These are phyloP conservation scores for Diaporthe vexans DNA, from an alignment of 2,329 filamentous ascomycete species.

Conservation along the genomic window DNA sequence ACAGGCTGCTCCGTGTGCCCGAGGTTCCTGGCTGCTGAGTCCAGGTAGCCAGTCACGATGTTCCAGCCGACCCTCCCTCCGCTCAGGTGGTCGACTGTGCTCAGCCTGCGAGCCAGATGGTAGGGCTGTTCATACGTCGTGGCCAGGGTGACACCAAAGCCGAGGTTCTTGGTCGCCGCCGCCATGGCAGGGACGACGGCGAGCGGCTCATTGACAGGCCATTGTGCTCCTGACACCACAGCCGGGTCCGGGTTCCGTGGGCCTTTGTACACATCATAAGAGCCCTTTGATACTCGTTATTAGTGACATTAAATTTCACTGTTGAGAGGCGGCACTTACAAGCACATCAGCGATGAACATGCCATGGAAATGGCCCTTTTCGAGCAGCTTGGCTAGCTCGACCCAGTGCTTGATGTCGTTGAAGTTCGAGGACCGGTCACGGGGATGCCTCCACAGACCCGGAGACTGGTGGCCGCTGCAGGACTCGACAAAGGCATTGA, in stretches of 20 bases:
- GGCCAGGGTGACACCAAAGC: slow-evolving; percentile 78
- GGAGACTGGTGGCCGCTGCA: slow-evolving; percentile 40
- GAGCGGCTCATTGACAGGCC: slow-evolving; percentile 79
- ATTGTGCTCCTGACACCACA: slow-evolving; percentile 75
- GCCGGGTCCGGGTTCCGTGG: slow-evolving; percentile 70
- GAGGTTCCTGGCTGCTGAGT: slow-evolving; percentile 77
- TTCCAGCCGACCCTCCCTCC: slow-evolving; percentile 74
- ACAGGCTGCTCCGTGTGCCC: slow-evolving; percentile 57
- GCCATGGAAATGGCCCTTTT: slow-evolving; percentile 54
- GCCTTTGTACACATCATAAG: slow-evolving; percentile 78
- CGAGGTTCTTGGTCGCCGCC: slow-evolving; percentile 75
- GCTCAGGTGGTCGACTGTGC: slow-evolving; percentile 77
- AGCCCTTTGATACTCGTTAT: slow-evolving; percentile 54
- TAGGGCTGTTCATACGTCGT: slow-evolving; percentile 82
- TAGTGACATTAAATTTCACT: neutral
- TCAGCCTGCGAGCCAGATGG: slow-evolving; percentile 74
- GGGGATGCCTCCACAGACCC: slow-evolving; percentile 41
- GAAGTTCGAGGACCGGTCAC: slow-evolving; percentile 44
- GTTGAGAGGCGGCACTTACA: neutral
- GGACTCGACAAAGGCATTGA: slow-evolving; percentile 57
- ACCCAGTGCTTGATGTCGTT: slow-evolving; percentile 50
- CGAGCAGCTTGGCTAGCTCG: slow-evolving; percentile 53
- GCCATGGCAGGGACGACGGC: slow-evolving; percentile 78
- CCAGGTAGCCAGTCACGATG: slow-evolving; percentile 79
- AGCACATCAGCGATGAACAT: slow-evolving; percentile 57